Base-by-base conservation (phyloP, 495 filamentous ascomycete species). In the Cladorrhinum samala region DNA sequence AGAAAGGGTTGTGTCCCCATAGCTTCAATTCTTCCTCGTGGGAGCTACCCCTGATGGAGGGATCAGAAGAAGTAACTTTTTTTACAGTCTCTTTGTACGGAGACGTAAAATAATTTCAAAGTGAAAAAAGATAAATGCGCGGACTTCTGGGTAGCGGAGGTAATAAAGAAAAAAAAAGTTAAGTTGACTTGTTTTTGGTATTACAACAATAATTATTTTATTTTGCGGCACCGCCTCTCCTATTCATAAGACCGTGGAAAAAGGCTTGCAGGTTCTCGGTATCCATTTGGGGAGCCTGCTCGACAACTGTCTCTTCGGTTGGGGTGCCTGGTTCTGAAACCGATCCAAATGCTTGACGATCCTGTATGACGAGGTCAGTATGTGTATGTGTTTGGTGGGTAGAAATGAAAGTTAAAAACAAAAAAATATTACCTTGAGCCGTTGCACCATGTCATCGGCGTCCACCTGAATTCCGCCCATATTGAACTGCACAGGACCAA, bases 391-490 rank as follows among this genome's bases (percentile, higher is more conserved):
- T 45, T 40, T 61, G 49, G 51, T 20, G 7, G 1, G 14, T 1
- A 13, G 25, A 13, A 13, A 38, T 11, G 45, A 3, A 14, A 24
- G 23, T 38, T 1, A 19, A 17, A 14, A 1, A 3, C 23, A 9
- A 16, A 7, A 41, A 27, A 33, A 19, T 9, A 72, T 59, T 72
- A 93, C 90, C 80, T 89, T 89, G 42, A 96, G 75, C 64, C 87
- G 82, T 65, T 91, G 86, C 46, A 96, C 68, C 87, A 95, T 93
- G 56, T 95, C 93, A 61, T 97, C 92, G 8, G 91, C 91, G 70
- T 97, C 90, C 8, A 96, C 89, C 63, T 96, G 91, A 50, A 97
- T 96, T 51, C 92, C 92, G 18, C 91, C 92, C 79, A 96, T 89
- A 63, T 97, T 97, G 69, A 96, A 95, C 60, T 96, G 91, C 53